Percentiles rank a stretch among this genome's conserved stretches.
phyloP scores from a whole-genome alignment of 1,284 basidiomycete genomes.

The Takashimella koratensis region DNA sequence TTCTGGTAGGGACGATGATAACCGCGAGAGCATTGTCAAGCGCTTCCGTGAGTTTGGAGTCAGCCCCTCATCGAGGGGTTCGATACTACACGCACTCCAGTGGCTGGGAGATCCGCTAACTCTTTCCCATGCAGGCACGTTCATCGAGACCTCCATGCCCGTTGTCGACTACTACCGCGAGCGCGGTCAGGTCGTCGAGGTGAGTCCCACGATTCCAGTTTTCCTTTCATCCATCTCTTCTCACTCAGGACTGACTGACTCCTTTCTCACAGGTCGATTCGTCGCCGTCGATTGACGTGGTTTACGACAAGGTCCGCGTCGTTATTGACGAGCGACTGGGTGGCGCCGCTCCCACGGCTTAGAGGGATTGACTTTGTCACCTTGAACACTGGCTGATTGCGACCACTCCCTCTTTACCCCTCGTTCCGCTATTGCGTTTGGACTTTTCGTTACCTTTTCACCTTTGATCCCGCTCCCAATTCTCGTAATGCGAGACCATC shows the following conservation, averaged over 20 bases:
- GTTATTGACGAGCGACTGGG: conserved; percentile 53
- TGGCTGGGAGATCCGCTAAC: background rate
- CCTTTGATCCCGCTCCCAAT: no score
- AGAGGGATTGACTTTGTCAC: no score
- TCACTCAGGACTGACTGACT: background rate
- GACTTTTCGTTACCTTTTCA: no score
- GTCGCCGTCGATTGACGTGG: conserved; percentile 66
- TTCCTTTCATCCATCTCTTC: background rate
- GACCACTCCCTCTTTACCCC: no score
- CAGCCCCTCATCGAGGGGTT: no score
- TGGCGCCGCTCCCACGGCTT: no score
- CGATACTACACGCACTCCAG: no score
- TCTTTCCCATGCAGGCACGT: conserved; percentile 62
- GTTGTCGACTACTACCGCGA: conserved; percentile 83
- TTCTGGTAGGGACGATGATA: conserved; percentile 93
- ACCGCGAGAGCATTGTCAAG: conserved; percentile 91
- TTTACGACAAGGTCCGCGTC: conserved; percentile 61
- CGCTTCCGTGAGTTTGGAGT: conserved; percentile 69
- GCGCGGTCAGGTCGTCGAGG: conserved; percentile 72
- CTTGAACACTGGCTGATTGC: no score
- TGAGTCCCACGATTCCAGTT: conserved; percentile 47
- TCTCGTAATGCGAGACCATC: no score
- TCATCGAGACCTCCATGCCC: conserved; percentile 90
- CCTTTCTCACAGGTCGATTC: conserved; percentile 64
- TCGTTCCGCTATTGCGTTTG: no score